These are phyloP conservation scores for Cucumis hystrix DNA, from an alignment of 306 rosid species.

Conservation along the genomic window DNA sequence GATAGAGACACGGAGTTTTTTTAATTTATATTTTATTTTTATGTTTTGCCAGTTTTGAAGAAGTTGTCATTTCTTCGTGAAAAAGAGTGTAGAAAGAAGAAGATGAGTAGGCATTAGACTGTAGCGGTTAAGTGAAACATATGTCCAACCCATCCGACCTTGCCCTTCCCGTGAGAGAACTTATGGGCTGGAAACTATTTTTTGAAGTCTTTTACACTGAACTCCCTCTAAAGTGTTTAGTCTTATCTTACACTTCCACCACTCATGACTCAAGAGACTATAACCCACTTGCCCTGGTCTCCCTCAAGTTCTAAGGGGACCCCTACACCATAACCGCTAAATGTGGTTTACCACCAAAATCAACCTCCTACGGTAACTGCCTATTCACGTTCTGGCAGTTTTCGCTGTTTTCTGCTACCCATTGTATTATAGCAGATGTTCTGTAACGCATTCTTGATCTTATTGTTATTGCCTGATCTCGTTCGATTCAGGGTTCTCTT, in stretches of 20 bases:
- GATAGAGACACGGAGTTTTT: neutral
- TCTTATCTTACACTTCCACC: slow-evolving; percentile 29
- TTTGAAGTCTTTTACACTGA: slow-evolving; percentile 19
- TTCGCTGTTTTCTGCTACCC: slow-evolving; percentile 37
- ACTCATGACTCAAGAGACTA: slow-evolving; percentile 13
- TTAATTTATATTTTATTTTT: neutral
- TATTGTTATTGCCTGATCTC: slow-evolving; percentile 19
- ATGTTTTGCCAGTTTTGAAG: slow-evolving; percentile 23
- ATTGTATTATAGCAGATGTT: slow-evolving; percentile 30
- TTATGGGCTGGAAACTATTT: slow-evolving; percentile 22
- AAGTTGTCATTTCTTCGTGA: slow-evolving; percentile 49
- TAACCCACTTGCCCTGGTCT: slow-evolving; percentile 20
- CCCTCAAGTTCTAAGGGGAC: slow-evolving; percentile 43
- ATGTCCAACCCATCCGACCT: slow-evolving; percentile 76
- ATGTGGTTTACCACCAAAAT: slow-evolving; percentile 23
- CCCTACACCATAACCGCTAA: slow-evolving; percentile 25
- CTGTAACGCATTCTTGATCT: slow-evolving; percentile 25
- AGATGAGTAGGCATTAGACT: slow-evolving; percentile 18
- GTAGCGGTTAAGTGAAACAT: slow-evolving; percentile 27
- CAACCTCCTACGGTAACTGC: slow-evolving; percentile 31
- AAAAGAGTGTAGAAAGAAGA: slow-evolving; percentile 39
- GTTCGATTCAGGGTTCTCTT: slow-evolving; percentile 22
- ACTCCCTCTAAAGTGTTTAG: neutral
- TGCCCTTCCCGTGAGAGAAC: slow-evolving; percentile 85
- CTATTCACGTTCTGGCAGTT: slow-evolving; percentile 37